phyloP scores from a whole-genome alignment of 495 filamentous ascomycete species.

The Xylaria nigripes region DNA sequence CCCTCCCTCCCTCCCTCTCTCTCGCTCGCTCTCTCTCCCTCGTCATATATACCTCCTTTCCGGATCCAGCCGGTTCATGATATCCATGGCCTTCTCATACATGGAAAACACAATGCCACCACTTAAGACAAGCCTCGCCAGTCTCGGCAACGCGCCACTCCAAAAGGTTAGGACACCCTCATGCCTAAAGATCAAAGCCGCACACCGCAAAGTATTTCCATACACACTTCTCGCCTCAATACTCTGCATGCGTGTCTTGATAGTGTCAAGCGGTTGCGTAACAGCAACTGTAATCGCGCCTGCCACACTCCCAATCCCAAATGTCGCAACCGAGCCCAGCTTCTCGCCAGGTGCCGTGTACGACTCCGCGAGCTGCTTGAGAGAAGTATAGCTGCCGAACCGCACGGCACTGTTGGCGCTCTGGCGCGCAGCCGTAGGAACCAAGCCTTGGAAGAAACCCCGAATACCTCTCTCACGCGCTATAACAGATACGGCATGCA shows the following conservation, averaged over 20 bases:
- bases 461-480: constrained; percentile 75
- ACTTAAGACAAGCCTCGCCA: constrained; percentile 78
- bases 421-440: constrained; percentile 89
- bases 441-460: constrained; percentile 95
- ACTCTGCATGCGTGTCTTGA: constrained; percentile 98
- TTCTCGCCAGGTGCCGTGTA: constrained; percentile 95
- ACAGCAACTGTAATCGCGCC: constrained; percentile 89
- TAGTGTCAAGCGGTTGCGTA: constrained; percentile 86
- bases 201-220: constrained; percentile 83
- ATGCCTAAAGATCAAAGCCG: constrained; percentile 71
- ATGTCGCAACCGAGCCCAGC: constrained; percentile 79
- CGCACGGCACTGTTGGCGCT: constrained; percentile 87
- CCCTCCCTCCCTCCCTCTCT: not conserved
- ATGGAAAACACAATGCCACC: constrained; percentile 98
- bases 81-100: constrained; percentile 97
- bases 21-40: constrained; percentile 10
- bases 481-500: constrained; percentile 84
- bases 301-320: constrained; percentile 82
- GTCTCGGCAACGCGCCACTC: constrained; percentile 81
- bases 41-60: constrained; percentile 70
- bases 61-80: constrained; percentile 74
- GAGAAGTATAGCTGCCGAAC: constrained; percentile 81
- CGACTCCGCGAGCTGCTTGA: constrained; percentile 84
- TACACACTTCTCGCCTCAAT: constrained; percentile 79
- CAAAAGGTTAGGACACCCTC: constrained; percentile 89